A percentile compares a stretch with the other conserved stretches of the same genome.
Conservation (phyloP, 176 grass and related monocot genomes). For the Aegilops umbellulata region DNA sequence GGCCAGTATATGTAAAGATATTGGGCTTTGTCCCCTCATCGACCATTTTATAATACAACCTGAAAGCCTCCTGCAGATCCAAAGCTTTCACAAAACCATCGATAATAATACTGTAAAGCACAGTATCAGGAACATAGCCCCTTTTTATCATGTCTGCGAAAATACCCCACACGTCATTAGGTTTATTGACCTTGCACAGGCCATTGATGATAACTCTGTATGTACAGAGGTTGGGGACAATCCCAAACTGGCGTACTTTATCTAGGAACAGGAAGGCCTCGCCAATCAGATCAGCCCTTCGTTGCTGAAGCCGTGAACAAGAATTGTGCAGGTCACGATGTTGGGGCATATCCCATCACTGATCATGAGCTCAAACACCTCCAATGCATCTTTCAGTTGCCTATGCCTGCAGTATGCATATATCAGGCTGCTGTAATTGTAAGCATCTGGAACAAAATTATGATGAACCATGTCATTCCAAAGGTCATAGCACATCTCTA, state of each 20-base stretch:
- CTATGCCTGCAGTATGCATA: slow-evolving; percentile 60
- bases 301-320: slow-evolving; percentile 56
- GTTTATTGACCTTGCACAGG: slow-evolving; percentile 54
- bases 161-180: slow-evolving; percentile 42
- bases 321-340: slow-evolving; percentile 68
- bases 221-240: slow-evolving; percentile 59
- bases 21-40: slow-evolving; percentile 44
- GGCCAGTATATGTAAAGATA: slow-evolving; percentile 49
- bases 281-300: slow-evolving; percentile 36
- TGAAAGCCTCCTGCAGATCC: slow-evolving; percentile 52
- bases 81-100: slow-evolving; percentile 67
- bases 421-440: slow-evolving; percentile 60
- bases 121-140: slow-evolving; percentile 55
- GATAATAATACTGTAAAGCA: slow-evolving; percentile 62
- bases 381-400: slow-evolving; percentile 51
- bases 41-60: slow-evolving; percentile 42
- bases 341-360: slow-evolving; percentile 48
- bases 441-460: slow-evolving; percentile 53
- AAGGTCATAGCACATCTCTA: slow-evolving; percentile 33
- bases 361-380: slow-evolving; percentile 63
- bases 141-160: slow-evolving; percentile 71
- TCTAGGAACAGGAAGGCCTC: slow-evolving; percentile 64
- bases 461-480: slow-evolving; percentile 54
- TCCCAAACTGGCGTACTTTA: slow-evolving; percentile 44
- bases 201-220: slow-evolving; percentile 68